Base-by-base conservation (phyloP, 2,329 filamentous ascomycete species). In the Colletotrichum theobromicola region DNA sequence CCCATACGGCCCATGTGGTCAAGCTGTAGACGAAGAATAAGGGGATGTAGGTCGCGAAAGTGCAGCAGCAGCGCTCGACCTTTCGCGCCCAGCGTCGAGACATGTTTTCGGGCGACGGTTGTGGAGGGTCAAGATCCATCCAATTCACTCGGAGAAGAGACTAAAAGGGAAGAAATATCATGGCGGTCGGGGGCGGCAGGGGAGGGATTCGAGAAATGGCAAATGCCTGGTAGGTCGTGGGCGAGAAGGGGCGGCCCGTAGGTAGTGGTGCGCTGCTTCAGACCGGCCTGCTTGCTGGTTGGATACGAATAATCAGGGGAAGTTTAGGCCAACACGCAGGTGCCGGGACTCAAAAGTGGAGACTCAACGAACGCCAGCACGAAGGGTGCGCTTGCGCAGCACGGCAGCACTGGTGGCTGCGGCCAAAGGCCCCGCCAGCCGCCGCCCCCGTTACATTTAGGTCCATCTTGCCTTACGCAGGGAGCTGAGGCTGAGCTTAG, bases 1-100 rank as follows among this genome's bases (percentile, higher is more conserved):
- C 95, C 89, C 94, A 98, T n/a, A 94, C 91, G 4, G 95, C 96
- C 97, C 97, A 99, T 13, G 94, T 94, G n/a, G 95, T 96, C 78
- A 98, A 84, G 70, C 93, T 90, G 81, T 98, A 98, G 73, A 98
- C 94, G 81, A 98, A 98, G 32, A 87, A 87, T 21, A 98, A 88
- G n/a, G 96, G 96, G 78, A 98, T 94, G 83, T 95, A 98, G 30
- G 92, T 94, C 67, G 94, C 89, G 75, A 92, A 90, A 57, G 89
- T 87, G 86, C 96, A 98, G 88, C 95, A 98, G 81, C 91, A 93
- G 64, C 95, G 93, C 88, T 98, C 96, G 79, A 94, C 68, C 82
- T 89, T 91, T 77, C 94, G 89, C 63, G 91, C 93, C 87, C 91
- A 94, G 80, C 90, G 88, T 79, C 89, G 89, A 81, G 87, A 84